phyloP scores from a whole-genome alignment of 1,284 basidiomycete species.

The Heliocybe sulcata region DNA sequence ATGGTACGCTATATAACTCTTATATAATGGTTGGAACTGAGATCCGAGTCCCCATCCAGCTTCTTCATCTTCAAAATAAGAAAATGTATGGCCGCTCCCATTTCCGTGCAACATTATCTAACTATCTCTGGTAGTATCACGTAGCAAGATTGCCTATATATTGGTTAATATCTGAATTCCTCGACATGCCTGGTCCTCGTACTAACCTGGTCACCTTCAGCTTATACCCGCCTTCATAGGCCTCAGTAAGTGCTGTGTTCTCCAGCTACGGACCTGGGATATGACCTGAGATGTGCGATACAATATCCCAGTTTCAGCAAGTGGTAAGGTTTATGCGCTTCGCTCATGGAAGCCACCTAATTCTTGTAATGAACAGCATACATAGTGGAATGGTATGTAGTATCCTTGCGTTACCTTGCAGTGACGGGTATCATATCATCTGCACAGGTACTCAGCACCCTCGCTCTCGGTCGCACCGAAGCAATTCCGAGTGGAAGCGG shows the following conservation, averaged over 20 bases:
- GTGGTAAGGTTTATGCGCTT: background rate
- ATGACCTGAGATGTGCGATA: background rate
- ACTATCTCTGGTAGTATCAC: background rate
- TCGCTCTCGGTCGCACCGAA: background rate
- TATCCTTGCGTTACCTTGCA: background rate
- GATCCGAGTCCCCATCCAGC: background rate
- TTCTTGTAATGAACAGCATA: background rate
- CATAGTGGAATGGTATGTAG: background rate
- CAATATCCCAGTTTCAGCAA: background rate
- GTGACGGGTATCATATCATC: background rate
- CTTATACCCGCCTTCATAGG: background rate
- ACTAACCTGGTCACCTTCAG: background rate
- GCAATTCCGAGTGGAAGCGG: background rate
- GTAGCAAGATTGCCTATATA: background rate
- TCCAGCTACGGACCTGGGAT: background rate
- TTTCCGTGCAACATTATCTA: no score
- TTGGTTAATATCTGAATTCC: background rate
- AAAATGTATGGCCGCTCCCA: no score
- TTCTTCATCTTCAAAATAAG: background rate
- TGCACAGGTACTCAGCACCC: background rate
- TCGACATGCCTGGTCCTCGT: background rate
- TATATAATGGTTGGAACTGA: background rate
- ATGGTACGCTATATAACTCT: background rate
- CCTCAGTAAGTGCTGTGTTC: background rate
- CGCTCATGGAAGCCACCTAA: background rate